Evolutionary conservation across 306 rosid genomes (phyloP).

Genomic region (Prosopis cineraria): DNA sequence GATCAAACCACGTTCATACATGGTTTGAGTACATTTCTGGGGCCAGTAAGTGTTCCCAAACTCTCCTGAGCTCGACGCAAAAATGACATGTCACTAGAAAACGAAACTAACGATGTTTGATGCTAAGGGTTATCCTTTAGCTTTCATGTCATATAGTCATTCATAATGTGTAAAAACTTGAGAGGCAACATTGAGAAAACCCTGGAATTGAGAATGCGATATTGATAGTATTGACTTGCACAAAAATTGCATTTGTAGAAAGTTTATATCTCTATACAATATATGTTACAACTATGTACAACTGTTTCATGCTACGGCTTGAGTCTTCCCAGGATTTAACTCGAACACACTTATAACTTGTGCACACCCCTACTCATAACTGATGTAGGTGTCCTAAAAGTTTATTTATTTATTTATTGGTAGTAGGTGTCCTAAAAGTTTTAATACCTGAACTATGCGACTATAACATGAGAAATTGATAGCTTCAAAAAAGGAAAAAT

Average conservation of each 20-base stretch:
- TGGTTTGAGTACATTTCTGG: neutral
- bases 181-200: neutral
- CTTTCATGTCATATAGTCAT: neutral
- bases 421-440: too few species aligned
- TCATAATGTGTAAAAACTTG: neutral
- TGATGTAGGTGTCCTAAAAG: too few species aligned
- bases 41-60: neutral
- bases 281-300: neutral
- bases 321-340: neutral
- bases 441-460: neutral
- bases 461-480: neutral
- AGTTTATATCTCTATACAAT: neutral
- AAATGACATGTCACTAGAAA: neutral
- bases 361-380: too few species aligned
- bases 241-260: neutral
- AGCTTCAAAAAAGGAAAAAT: neutral
- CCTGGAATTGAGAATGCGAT: neutral
- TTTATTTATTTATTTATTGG: too few species aligned
- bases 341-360: too few species aligned
- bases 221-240: neutral
- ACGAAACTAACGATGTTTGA: neutral
- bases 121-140: neutral
- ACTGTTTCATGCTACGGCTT: neutral
- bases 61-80: neutral
- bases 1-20: neutral